phyloP scores from a whole-genome alignment of 192 early-diverging fungal species.

The Cetraspora pellucida region DNA sequence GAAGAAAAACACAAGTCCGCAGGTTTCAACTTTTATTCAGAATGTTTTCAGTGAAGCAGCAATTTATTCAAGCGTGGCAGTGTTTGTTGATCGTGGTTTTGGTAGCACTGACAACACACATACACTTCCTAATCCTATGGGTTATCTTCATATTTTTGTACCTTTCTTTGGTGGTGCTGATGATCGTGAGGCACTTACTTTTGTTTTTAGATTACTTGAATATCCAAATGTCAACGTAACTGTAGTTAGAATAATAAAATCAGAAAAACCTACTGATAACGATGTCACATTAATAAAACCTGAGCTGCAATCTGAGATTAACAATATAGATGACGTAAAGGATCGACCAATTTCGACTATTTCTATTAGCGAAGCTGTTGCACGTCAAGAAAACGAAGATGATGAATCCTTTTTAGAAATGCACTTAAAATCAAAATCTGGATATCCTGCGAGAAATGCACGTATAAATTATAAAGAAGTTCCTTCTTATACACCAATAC shows the following conservation, averaged over 20 bases:
- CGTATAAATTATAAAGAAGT: constrained; percentile 38
- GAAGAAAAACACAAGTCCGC: constrained; percentile 39
- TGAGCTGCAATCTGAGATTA: background rate
- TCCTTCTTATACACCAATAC: constrained; percentile 38
- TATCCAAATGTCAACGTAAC: constrained; percentile 47
- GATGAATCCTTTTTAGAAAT: constrained; percentile 19
- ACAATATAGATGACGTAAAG: background rate
- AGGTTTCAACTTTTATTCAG: constrained; percentile 51
- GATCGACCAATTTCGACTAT: constrained; percentile 22
- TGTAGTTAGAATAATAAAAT: constrained; percentile 50
- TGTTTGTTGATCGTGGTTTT: constrained; percentile 80
- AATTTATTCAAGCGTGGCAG: constrained; percentile 45
- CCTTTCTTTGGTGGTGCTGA: constrained; percentile 75
- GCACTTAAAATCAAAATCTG: background rate
- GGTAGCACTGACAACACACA: constrained; percentile 42
- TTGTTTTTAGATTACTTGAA: constrained; percentile 55
- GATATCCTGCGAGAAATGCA: constrained; percentile 33
- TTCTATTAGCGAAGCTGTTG: constrained; percentile 19
- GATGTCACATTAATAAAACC: background rate
- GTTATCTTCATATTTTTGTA: constrained; percentile 52
- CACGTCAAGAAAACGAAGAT: background rate
- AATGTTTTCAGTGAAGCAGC: constrained; percentile 45
- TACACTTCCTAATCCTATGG: constrained; percentile 27
- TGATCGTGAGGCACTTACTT: constrained; percentile 63
- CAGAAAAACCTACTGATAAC: constrained; percentile 6